Evolutionary conservation across 352 stramenopile genomes (phyloP).

Genomic region (Phytophthora citrophthora): DNA sequence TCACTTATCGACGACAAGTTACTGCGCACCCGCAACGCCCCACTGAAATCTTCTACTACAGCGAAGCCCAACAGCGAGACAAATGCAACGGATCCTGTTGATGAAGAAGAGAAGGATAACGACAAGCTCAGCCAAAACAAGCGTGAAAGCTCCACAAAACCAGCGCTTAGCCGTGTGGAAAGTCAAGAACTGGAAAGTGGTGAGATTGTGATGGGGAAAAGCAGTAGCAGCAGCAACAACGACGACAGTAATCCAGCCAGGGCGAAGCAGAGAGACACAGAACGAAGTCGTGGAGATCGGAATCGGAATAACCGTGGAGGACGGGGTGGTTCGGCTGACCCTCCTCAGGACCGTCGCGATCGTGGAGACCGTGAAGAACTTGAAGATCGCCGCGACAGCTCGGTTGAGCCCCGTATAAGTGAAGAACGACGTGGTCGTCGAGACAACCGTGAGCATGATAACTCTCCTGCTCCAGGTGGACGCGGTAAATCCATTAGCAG

Average conservation of each 20-base stretch:
- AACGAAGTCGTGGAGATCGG: constrained; percentile 31
- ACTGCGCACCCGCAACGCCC: constrained; percentile 34
- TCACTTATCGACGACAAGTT: constrained; percentile 74
- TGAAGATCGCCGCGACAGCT: constrained; percentile 16
- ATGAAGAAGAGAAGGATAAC: constrained; percentile 28
- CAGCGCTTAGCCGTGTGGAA: constrained; percentile 21
- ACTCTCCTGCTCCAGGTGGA: constrained; percentile 23
- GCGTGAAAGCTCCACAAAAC: constrained; percentile 18
- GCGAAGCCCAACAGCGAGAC: constrained; percentile 19
- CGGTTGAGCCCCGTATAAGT: constrained; percentile 17
- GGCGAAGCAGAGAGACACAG: constrained; percentile 26
- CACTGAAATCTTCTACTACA: constrained; percentile 17
- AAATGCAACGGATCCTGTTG: constrained; percentile 21
- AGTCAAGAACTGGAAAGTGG: constrained; percentile 62
- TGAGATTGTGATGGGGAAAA: constrained; percentile 50
- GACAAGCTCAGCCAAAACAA: constrained; percentile 27
- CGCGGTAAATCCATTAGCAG: constrained; percentile 29
- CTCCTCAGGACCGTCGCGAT: constrained; percentile 26
- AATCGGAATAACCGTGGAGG: constrained; percentile 30
- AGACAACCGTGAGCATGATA: constrained; percentile 35
- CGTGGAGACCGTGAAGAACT: constrained; percentile 31
- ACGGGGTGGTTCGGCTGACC: constrained; percentile 20
- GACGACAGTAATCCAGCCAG: constrained; percentile 10
- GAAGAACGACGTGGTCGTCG: constrained; percentile 44
- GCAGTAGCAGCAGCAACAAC: constrained; percentile 22